phyloP scores from a whole-genome alignment of 2,329 filamentous ascomycete genomes.

The Hymenoscyphus occultus region DNA sequence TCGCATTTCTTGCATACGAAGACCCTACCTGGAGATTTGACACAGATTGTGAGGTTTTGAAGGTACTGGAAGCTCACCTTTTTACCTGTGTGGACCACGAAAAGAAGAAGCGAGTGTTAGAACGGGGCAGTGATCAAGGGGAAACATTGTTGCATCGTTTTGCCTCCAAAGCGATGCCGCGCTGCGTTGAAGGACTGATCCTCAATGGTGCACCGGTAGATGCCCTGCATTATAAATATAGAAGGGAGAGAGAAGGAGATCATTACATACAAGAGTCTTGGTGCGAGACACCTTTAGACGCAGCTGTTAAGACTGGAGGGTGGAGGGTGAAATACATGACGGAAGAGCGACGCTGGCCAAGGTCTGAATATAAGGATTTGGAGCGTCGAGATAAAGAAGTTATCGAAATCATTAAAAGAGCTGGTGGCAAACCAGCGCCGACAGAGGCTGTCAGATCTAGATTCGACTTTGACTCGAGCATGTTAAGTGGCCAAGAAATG shows the following conservation, averaged over 20 bases:
- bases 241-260: neutral
- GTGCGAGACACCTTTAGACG: neutral
- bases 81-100: neutral
- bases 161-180: neutral
- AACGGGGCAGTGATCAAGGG: neutral
- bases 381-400: neutral
- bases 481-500: neutral
- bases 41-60: neutral
- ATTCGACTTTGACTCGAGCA: neutral
- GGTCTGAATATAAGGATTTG: neutral
- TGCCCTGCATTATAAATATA: neutral
- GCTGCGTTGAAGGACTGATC: neutral
- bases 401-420: neutral
- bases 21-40: neutral
- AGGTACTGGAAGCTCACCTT: neutral
- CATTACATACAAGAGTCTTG: neutral
- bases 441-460: neutral
- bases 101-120: neutral
- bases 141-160: conserved; percentile 5
- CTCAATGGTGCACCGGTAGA: neutral
- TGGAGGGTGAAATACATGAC: neutral
- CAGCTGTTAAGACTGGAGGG: neutral
- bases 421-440: neutral
- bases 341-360: neutral
- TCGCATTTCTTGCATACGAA: neutral